These are phyloP conservation scores for Auricularia sp. DNA, from an alignment of 768 basidiomycete species.

Conservation along the genomic window DNA sequence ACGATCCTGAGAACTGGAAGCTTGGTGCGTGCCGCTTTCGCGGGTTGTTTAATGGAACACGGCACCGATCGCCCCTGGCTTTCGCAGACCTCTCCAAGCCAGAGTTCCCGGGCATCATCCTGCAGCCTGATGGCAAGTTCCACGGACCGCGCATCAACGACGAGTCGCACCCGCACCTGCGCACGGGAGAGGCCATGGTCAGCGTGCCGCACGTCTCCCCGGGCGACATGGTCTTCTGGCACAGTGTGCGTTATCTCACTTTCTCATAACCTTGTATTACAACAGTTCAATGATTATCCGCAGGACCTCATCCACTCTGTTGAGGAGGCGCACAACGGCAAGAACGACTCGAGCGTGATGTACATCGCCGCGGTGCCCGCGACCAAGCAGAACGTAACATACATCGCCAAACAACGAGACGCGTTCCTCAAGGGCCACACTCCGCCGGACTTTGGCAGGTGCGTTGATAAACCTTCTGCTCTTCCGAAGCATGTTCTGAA, in stretches of 20 bases:
- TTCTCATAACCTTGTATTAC: too few relatives aligned
- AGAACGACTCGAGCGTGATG: conserved; percentile 37
- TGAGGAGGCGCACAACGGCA: conserved; percentile 43
- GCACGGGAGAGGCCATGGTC: conserved; percentile 54
- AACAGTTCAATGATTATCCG: too few relatives aligned
- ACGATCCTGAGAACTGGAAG: conserved; percentile 43
- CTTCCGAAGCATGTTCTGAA: too few relatives aligned
- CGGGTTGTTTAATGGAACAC: neutral
- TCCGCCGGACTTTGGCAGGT: conserved; percentile 58
- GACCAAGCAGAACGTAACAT: conserved; percentile 50
- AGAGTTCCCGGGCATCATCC: conserved; percentile 43
- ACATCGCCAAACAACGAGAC: conserved; percentile 52
- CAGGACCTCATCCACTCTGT: conserved; percentile 45
- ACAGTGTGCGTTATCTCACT: conserved; percentile 14
- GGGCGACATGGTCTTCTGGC: conserved; percentile 75
- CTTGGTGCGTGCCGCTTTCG: conserved; percentile 26
- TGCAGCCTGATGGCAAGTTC: conserved; percentile 7
- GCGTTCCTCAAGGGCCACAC: conserved; percentile 48
- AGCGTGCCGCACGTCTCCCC: conserved; percentile 56
- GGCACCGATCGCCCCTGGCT: neutral
- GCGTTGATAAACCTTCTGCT: too few relatives aligned
- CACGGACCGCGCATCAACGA: conserved; percentile 31
- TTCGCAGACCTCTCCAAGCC: conserved; percentile 33
- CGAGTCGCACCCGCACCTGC: conserved; percentile 55
- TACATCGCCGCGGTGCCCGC: conserved; percentile 67